phyloP scores from a whole-genome alignment of 352 stramenopile genomes.

The Phytophthora europaea region DNA sequence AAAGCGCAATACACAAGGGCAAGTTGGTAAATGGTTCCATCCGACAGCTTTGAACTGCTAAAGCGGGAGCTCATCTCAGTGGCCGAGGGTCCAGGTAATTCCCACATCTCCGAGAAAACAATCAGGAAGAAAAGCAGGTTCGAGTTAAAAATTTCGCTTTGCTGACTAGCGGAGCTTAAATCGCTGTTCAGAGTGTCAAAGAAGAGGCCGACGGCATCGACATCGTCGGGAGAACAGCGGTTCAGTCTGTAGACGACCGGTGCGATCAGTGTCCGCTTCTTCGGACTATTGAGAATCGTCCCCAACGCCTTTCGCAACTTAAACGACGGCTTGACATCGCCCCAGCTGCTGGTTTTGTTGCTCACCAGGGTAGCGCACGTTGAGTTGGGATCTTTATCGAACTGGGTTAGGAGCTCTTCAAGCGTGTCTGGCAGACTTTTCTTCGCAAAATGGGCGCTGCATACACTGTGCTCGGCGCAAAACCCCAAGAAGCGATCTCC shows the following conservation, averaged over 20 bases:
- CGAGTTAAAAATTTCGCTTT: conserved; percentile 32
- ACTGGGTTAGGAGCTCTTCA: neutral
- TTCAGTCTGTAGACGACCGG: conserved; percentile 34
- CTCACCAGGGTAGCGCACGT: conserved; percentile 26
- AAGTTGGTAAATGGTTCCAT: conserved; percentile 6
- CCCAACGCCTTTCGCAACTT: conserved; percentile 33
- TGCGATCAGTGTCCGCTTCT: conserved; percentile 38
- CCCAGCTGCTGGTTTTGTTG: neutral
- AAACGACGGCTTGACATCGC: conserved; percentile 23
- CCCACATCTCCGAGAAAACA: conserved; percentile 56
- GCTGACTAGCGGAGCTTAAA: neutral
- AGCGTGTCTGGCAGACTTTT: neutral
- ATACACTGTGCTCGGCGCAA: neutral
- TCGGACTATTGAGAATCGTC: conserved; percentile 26
- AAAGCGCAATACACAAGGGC: conserved; percentile 48
- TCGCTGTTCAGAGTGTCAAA: conserved; percentile 21
- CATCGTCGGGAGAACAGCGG: conserved; percentile 35
- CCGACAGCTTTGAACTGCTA: conserved; percentile 17
- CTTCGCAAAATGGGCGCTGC: neutral
- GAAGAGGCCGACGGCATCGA: conserved; percentile 7
- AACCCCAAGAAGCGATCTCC: neutral
- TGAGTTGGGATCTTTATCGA: neutral
- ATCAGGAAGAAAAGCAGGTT: conserved; percentile 50
- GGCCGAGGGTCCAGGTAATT: conserved; percentile 31
- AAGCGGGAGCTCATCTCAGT: conserved; percentile 23